These are phyloP conservation scores for Pichia kudriavzevii DNA, from an alignment of 1,139 yeast genomes.

Conservation along the genomic window DNA sequence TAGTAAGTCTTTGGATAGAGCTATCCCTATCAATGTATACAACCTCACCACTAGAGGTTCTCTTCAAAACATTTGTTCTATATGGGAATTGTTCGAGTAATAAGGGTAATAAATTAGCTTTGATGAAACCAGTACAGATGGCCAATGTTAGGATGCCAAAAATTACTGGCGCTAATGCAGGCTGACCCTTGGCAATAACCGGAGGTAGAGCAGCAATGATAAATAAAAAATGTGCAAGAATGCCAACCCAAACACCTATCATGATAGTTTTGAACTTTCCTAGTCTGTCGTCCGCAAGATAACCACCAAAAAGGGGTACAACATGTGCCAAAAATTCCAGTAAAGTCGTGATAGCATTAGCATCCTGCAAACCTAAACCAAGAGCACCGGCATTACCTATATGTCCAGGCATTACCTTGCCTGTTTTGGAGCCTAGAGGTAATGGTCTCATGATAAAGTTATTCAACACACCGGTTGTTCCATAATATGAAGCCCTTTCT, in stretches of 20 bases:
- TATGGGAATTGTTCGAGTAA: constrained; percentile 47
- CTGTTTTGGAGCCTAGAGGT: constrained; percentile 34
- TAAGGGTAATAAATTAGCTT: constrained; percentile 46
- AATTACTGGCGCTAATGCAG: constrained; percentile 31
- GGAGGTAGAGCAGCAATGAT: constrained; percentile 37
- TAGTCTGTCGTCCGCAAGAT: constrained; percentile 35
- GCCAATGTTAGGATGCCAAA: constrained; percentile 35
- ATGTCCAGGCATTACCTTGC: constrained; percentile 27
- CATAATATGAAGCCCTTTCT: constrained; percentile 42
- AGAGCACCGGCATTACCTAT: constrained; percentile 38
- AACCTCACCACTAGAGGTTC: constrained; percentile 40
- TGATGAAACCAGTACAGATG: constrained; percentile 42
- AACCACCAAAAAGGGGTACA: constrained; percentile 39
- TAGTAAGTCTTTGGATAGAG: constrained; percentile 67
- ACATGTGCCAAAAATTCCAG: constrained; percentile 37
- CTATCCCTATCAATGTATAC: constrained; percentile 67
- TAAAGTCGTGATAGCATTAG: constrained; percentile 35
- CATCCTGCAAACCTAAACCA: constrained; percentile 33
- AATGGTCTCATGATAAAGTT: constrained; percentile 42
- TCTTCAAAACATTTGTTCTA: constrained; percentile 32
- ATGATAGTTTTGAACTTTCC: constrained; percentile 39
- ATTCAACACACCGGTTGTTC: constrained; percentile 35
- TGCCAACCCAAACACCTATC: constrained; percentile 36
- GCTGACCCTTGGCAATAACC: constrained; percentile 30
- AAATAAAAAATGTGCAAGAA: constrained; percentile 34